Evolutionary conservation across 345 rosid species (phyloP).

Genomic region (Eucalyptus coolabah): DNA sequence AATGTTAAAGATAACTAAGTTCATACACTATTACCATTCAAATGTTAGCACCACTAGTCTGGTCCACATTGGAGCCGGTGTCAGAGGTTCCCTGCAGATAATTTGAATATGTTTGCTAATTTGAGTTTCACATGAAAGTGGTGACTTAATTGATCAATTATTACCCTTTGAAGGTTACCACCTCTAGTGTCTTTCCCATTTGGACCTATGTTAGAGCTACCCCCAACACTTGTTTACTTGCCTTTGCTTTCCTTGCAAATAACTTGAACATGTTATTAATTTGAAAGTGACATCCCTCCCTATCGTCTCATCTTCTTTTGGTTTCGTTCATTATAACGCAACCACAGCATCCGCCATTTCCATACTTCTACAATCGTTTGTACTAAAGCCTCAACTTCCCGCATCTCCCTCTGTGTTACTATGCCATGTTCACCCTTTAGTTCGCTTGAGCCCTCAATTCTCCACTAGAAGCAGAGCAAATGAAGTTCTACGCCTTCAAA

Average conservation of each 20-base stretch:
- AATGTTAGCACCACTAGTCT: not conserved
- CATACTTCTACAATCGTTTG: not conserved
- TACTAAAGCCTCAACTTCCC: not conserved
- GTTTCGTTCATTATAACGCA: not conserved
- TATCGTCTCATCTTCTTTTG: not conserved
- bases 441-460: not conserved
- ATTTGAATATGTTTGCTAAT: not conserved
- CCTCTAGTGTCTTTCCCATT: not conserved
- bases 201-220: not conserved
- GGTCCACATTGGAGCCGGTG: not conserved
- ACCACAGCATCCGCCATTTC: not conserved
- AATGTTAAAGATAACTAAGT: not conserved
- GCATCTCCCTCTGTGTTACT: not conserved
- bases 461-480: not conserved
- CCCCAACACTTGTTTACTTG: not conserved
- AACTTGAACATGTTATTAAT: not conserved
- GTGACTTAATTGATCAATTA: not conserved
- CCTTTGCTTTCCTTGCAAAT: not conserved
- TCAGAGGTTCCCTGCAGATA: not conserved
- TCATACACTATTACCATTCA: not conserved
- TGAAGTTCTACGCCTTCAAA: not conserved
- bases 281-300: not conserved
- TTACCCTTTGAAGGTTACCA: not conserved
- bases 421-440: not conserved
- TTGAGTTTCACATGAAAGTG: not conserved